Evolutionary conservation across 2,329 filamentous ascomycete species (phyloP), one percentile per base, ranked within the genome.

Genomic region (Sporothrix pallida): DNA sequence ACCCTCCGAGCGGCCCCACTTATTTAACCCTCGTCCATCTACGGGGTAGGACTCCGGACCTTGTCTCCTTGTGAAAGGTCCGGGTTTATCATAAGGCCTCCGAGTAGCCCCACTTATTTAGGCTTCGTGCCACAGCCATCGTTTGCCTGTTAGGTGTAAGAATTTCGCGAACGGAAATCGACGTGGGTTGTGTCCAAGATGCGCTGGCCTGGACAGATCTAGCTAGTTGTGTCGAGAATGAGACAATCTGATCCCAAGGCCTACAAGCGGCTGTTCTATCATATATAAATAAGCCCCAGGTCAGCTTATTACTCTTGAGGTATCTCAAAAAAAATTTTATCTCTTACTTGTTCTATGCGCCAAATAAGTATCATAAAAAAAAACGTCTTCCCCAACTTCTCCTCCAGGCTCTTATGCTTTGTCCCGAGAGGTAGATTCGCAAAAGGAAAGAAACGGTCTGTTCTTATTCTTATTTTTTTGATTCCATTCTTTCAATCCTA

Each of bases 61-160:
- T 63, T 63, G 2, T 20, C n/a, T n/a, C n/a, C n/a, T n/a, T n/a
- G n/a, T n/a, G 60, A 63, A 63, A 63, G 60, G 31, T 63, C 60
- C 60, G 60, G 60, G 31, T 63, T 63, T 63, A 31, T 63, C 54
- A 58, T 13, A 7, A 58, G n/a, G 54, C 54, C 13, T 58, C 20
- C 54, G 13, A 13, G 54, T 12, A 58, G 58, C 60, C 31, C 60
- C 60, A 63, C 60, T 63, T 63, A 63, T 63, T 63, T 42, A 13
- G n/a, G 23, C 54, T 31, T 58, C 54, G 20, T 3, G 9, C 54
- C 31, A 63, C n/a, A 20, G 60, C 8, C 60, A 1, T 44, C 54
- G 23, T 23, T 23, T 20, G 54, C 20, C 9, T 31, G 20, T 31
- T 31, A 13, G 8, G 9, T n/a, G n/a, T 46, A 46, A 20, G 2